Conservation (phyloP, 2,329 filamentous ascomycete species). For the Hymenoscyphus occultus region DNA sequence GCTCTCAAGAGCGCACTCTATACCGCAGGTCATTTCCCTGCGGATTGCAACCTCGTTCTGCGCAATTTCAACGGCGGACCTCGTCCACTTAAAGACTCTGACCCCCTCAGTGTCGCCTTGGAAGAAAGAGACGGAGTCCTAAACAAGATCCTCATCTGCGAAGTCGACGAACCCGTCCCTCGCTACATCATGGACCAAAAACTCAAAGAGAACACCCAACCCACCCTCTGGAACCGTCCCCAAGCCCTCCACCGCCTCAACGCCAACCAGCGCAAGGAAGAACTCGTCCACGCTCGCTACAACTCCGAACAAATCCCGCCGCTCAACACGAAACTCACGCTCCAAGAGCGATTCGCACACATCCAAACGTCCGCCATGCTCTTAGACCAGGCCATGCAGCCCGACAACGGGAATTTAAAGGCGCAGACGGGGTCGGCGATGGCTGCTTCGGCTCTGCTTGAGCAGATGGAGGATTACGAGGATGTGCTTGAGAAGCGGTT, state of each 20-base stretch:
- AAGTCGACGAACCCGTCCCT: background rate
- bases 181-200: background rate
- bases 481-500: background rate
- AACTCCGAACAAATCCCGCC: background rate
- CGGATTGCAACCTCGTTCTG: background rate
- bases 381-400: background rate
- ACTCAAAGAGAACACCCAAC: background rate
- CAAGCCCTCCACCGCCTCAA: background rate
- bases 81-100: background rate
- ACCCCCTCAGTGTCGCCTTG: background rate
- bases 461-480: background rate
- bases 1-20: slow-evolving; percentile 12
- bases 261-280: background rate
- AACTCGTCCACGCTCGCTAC: background rate
- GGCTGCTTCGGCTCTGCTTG: background rate
- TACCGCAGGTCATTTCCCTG: slow-evolving; percentile 7
- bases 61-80: background rate
- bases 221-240: background rate
- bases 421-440: background rate
- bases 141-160: background rate
- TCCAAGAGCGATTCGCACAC: background rate
- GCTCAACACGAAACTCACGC: background rate
- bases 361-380: background rate
- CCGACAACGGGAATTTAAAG: background rate
- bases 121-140: background rate